phyloP scores from a whole-genome alignment of 352 stramenopile genomes.

The Globisporangium spinosum region DNA sequence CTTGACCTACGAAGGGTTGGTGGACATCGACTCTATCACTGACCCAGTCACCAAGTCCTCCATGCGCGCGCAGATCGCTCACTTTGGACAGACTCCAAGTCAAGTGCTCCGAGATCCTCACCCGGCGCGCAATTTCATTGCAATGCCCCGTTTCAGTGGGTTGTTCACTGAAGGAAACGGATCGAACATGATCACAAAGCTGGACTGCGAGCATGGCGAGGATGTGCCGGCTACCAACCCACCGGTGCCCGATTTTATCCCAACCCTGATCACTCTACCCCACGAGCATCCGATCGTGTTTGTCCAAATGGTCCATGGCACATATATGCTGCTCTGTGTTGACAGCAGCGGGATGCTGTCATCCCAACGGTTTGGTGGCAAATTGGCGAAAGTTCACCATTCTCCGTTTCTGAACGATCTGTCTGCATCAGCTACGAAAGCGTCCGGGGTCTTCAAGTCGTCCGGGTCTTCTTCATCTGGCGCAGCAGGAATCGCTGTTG shows the following conservation, averaged over 20 bases:
- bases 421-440: conserved; percentile 36
- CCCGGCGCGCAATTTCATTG: conserved; percentile 38
- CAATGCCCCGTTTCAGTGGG: not conserved
- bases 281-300: conserved; percentile 62
- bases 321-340: conserved; percentile 58
- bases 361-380: conserved; percentile 59
- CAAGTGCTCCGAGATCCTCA: conserved; percentile 94
- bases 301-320: conserved; percentile 39
- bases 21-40: conserved; percentile 95
- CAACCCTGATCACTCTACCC: conserved; percentile 37
- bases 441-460: conserved; percentile 41
- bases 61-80: conserved; percentile 95
- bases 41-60: conserved; percentile 92
- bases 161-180: not conserved
- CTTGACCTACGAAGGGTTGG: conserved; percentile 97
- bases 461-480: not conserved
- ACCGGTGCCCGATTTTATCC: not conserved
- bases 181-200: not conserved
- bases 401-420: conserved; percentile 46
- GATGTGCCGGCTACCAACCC: not conserved
- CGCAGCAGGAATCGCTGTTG: not conserved
- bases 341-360: conserved; percentile 69
- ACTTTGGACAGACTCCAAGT: conserved; percentile 97
- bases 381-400: conserved; percentile 50
- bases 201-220: not conserved